Evolutionary conservation across 768 basidiomycete genomes (phyloP).

Genomic region (Pluteus cervinus): DNA sequence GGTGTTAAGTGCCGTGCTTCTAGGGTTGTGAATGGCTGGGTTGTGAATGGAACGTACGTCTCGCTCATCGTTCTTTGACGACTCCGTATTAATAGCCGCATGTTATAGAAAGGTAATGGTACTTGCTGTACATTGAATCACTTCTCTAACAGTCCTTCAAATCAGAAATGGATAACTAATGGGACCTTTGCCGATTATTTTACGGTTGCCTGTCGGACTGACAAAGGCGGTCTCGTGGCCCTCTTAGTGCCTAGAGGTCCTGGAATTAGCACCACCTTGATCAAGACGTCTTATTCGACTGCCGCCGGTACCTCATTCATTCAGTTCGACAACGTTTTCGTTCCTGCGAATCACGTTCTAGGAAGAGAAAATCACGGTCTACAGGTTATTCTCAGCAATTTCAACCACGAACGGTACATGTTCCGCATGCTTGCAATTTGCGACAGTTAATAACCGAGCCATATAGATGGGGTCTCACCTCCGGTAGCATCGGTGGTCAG

Average conservation of each 20-base stretch:
- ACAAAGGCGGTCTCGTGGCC: constrained; percentile 31
- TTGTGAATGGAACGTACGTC: constrained; percentile 66
- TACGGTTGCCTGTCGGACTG: constrained; percentile 53
- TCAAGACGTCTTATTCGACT: constrained; percentile 73
- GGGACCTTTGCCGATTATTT: constrained; percentile 69
- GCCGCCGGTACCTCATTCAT: constrained; percentile 83
- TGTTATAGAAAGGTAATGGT: constrained; percentile 42
- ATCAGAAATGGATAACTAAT: constrained; percentile 75
- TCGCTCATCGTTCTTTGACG: neutral
- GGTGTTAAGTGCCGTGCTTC: constrained; percentile 69
- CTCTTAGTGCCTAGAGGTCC: constrained; percentile 26
- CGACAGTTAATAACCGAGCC: constrained; percentile 9
- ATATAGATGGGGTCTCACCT: constrained; percentile 62
- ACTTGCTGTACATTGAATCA: neutral
- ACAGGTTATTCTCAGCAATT: constrained; percentile 51
- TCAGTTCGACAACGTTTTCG: constrained; percentile 77
- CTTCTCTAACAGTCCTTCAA: neutral
- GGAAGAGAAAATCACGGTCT: constrained; percentile 38
- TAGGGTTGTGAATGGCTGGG: constrained; percentile 67
- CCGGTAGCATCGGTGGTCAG: constrained; percentile 48
- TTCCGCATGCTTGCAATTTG: neutral
- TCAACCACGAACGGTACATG: constrained; percentile 87
- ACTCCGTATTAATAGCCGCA: neutral
- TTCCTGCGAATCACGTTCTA: constrained; percentile 82
- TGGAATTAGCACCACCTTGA: constrained; percentile 69